These are phyloP conservation scores for Linanthus parryae DNA, from an alignment of 148 eudicot species.

Conservation along the genomic window DNA sequence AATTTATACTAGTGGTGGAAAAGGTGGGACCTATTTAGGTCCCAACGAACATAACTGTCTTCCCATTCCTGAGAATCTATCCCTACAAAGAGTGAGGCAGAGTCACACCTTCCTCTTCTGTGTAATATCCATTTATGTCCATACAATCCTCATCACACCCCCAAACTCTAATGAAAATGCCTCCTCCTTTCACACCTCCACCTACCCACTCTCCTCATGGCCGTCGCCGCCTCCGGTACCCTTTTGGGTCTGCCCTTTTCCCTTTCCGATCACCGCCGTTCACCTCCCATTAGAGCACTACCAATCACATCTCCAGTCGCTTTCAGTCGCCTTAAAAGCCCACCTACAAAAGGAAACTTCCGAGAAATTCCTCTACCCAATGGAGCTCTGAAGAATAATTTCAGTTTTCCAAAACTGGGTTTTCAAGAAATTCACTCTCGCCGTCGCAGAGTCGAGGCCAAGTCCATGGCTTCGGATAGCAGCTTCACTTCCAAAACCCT, in stretches of 20 bases:
- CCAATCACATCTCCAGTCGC: conserved; percentile 3
- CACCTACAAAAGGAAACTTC: conserved; percentile 17
- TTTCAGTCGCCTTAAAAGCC: conserved; percentile 13
- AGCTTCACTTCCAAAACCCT: conserved; percentile 27
- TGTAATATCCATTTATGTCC: conserved; percentile 30
- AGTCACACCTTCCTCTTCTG: neutral
- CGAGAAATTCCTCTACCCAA: conserved; percentile 18
- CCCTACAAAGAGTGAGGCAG: neutral
- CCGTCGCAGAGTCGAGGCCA: conserved; percentile 23
- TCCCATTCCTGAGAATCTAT: neutral
- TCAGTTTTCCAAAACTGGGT: conserved; percentile 29
- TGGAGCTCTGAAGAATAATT: conserved; percentile 21
- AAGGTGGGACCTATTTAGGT: too few relatives aligned
- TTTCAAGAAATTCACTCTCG: conserved; percentile 20
- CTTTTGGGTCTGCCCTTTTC: conserved; percentile 10
- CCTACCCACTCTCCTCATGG: conserved; percentile 27
- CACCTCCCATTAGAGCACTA: conserved; percentile 7
- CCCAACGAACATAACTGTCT: conserved; percentile 4
- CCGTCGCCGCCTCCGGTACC: conserved; percentile 31
- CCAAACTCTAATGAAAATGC: conserved; percentile 12
- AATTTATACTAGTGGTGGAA: too few relatives aligned
- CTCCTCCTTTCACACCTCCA: conserved; percentile 5
- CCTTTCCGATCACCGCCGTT: conserved; percentile 18
- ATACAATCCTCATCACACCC: conserved; percentile 17
- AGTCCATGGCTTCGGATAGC: conserved; percentile 35